Base-by-base conservation (phyloP, 2,329 filamentous ascomycete species). In the Colletotrichum sp. region DNA sequence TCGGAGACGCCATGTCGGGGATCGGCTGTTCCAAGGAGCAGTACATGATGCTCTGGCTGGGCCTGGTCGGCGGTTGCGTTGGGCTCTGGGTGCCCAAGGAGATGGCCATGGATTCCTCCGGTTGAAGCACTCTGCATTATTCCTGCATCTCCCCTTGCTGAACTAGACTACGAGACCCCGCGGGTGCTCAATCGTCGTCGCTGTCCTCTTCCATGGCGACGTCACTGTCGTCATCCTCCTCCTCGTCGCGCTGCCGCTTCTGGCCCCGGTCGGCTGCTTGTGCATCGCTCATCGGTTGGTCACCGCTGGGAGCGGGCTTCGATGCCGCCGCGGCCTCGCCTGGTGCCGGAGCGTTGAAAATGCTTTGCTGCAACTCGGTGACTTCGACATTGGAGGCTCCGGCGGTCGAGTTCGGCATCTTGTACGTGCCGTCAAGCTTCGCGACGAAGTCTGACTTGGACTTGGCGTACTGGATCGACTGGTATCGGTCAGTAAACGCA, bases 391-490 rank as follows among this genome's bases (percentile, higher is more conserved):
- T 88, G 68, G 88, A 87, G 72, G 90, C 89, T 32, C 87, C 89
- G 21, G 74, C 74, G 28, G 74, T 76, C 32, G 86, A 87, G 71
- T 88, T 86, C 16, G 95, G 92, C 79, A 95, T 90, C 82, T 93
- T 93, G 86, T 96, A 98, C 16, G 95, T 96, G 77, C 97, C 97
- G 79, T 98, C 96, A 69, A 99, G 92, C 85, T 98, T 98, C 39
- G 95, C 92, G 77, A 99, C 92, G 28, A 94, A 94, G 84, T 98
- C 90, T 5, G 96, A 98, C 83, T 96, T 96, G 73, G 93, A 93
- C 85, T 96, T 98, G 73, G 95, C 96, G 84, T 99, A 99, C 79
- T 93, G 90, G 80, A 99, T 96, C 91, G 93, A 95, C 96, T 99
- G 76, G 80, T 78, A 80, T 76, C 62, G 34, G 71, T 75, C 63